Conservation (phyloP, 2,329 filamentous ascomycete genomes). For the Coniochaeta sp. region DNA sequence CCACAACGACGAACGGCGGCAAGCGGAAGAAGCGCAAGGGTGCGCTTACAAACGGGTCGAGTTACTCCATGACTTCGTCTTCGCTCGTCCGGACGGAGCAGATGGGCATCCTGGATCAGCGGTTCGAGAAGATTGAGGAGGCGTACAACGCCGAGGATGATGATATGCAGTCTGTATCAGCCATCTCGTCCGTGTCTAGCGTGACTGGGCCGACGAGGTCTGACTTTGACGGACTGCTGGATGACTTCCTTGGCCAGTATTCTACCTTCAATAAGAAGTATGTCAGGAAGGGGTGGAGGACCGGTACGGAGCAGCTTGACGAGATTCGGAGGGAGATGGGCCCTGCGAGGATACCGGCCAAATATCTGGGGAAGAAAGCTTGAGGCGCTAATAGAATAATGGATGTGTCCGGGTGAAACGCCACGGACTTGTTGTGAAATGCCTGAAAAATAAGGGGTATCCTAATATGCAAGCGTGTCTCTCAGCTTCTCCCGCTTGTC, state of each 20-base stretch:
- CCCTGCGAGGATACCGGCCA: conserved; percentile 52
- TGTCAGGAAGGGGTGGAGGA: conserved; percentile 73
- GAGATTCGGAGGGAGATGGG: conserved; percentile 78
- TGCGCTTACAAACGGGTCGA: conserved; percentile 78
- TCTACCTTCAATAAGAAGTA: conserved; percentile 64
- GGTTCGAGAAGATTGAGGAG: conserved; percentile 88
- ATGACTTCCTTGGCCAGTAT: conserved; percentile 79
- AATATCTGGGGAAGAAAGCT: conserved; percentile 4
- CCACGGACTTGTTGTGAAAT: neutral
- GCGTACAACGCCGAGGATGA: conserved; percentile 50
- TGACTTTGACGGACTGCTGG: conserved; percentile 86
- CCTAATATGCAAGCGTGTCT: conserved; percentile 14
- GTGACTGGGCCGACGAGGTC: conserved; percentile 60
- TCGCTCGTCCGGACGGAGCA: conserved; percentile 89
- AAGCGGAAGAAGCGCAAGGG: conserved; percentile 92
- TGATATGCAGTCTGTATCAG: conserved; percentile 49
- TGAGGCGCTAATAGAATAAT: neutral
- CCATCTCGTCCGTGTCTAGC: conserved; percentile 55
- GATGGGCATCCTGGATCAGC: conserved; percentile 73
- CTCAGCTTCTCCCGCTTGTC: conserved; percentile 32
- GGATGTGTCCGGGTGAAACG: neutral
- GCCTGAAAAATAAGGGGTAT: neutral
- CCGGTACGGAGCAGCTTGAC: conserved; percentile 83
- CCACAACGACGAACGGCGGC: conserved; percentile 70
- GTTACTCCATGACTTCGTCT: conserved; percentile 96